Percentiles rank a stretch among this genome's conserved stretches.
phyloP scores from a whole-genome alignment of 306 rosid genomes.

The Psophocarpus tetragonolobus region DNA sequence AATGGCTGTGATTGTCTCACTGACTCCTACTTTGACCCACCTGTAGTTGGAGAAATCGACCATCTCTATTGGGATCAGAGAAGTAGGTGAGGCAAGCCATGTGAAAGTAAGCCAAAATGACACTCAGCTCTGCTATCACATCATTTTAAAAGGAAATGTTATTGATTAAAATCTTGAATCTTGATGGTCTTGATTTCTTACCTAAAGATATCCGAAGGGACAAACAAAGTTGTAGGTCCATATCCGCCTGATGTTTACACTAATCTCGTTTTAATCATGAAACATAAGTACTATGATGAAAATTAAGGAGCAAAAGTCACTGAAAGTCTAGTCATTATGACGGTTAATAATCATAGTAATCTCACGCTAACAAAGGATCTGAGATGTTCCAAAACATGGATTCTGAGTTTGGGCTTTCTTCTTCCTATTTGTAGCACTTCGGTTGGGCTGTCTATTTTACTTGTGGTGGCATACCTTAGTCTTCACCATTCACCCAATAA shows the following conservation, averaged over 20 bases:
- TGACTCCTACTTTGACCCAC: conserved; percentile 74
- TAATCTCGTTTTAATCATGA: conserved; percentile 65
- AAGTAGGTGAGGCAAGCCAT: conserved; percentile 66
- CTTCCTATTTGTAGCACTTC: conserved; percentile 41
- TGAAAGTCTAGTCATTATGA: conserved; percentile 60
- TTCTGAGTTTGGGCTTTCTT: conserved; percentile 27
- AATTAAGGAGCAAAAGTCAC: conserved; percentile 61
- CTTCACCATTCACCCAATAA: conserved; percentile 57
- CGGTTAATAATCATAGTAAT: conserved; percentile 47
- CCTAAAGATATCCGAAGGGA: conserved; percentile 46
- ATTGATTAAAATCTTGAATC: conserved; percentile 50
- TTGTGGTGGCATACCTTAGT: conserved; percentile 69
- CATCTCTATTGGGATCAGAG: conserved; percentile 67
- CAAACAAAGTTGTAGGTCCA: conserved; percentile 62
- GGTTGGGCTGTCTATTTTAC: conserved; percentile 69
- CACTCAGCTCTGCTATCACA: conserved; percentile 64
- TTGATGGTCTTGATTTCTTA: conserved; percentile 51
- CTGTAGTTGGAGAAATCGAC: conserved; percentile 78
- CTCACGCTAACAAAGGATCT: conserved; percentile 38
- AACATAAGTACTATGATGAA: conserved; percentile 46
- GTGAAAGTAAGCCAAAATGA: conserved; percentile 61
- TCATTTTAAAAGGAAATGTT: conserved; percentile 42
- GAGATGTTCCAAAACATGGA: conserved; percentile 29
- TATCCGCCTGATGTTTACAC: conserved; percentile 65
- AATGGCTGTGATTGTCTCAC: conserved; percentile 57